Evolutionary conservation across 768 basidiomycete species (phyloP).

Genomic region (Termitomyces sp.): DNA sequence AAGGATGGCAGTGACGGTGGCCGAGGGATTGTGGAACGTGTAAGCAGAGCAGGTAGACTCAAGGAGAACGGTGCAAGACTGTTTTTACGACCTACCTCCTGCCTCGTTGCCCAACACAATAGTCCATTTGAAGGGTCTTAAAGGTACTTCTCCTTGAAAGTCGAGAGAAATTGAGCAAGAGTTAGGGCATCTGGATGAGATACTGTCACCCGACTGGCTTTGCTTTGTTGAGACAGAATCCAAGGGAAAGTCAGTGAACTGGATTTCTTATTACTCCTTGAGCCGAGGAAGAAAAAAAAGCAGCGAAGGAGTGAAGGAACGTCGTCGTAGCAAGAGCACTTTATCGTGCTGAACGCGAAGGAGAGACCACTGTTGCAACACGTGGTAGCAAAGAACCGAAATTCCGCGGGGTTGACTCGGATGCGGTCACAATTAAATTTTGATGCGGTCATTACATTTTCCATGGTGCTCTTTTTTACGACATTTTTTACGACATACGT

Average conservation of each 20-base stretch:
- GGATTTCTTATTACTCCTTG: slow-evolving; percentile 21
- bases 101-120: slow-evolving; percentile 96
- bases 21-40: slow-evolving; percentile 31
- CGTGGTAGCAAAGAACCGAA: too few relatives aligned
- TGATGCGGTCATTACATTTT: too few relatives aligned
- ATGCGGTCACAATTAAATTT: too few relatives aligned
- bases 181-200: slow-evolving; percentile 15
- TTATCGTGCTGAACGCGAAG: too few relatives aligned
- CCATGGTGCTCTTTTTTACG: too few relatives aligned
- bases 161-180: slow-evolving; percentile 28
- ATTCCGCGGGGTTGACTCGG: too few relatives aligned
- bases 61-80: slow-evolving; percentile 34
- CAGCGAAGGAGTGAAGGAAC: not conserved
- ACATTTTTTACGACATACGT: too few relatives aligned
- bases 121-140: slow-evolving; percentile 64
- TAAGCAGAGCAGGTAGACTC: slow-evolving; percentile 27
- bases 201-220: slow-evolving; percentile 9
- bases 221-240: slow-evolving; percentile 26
- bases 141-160: slow-evolving; percentile 60
- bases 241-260: slow-evolving; percentile 35
- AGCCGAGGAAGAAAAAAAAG: not conserved
- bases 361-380: too few relatives aligned
- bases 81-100: slow-evolving; percentile 57
- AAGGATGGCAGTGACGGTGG: slow-evolving; percentile 70
- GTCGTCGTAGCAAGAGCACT: slow-evolving; percentile 9